Percentiles rank a stretch among this genome's conserved stretches.
Conservation (phyloP, 495 filamentous ascomycete species). For the Podospora sp. region DNA sequence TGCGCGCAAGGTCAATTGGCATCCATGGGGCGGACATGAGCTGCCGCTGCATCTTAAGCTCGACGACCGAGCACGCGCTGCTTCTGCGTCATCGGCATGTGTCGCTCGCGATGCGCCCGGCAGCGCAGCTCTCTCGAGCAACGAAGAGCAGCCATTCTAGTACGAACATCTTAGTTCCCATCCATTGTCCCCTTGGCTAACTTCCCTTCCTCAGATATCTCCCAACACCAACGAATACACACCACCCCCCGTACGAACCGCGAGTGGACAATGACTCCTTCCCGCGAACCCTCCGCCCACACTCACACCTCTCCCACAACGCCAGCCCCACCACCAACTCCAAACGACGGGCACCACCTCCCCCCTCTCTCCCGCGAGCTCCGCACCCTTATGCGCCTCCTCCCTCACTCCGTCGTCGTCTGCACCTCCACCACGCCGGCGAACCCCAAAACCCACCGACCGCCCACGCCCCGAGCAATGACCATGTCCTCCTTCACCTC, state of each 20-base stretch:
- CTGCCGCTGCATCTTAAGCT: conserved; percentile 30
- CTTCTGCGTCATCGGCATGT: not conserved
- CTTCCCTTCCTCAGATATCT: not conserved
- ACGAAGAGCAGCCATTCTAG: not conserved
- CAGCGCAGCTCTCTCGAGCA: not conserved
- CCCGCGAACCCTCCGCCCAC: conserved; percentile 1
- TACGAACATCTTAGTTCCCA: not conserved
- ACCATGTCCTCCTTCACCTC: conserved; percentile 85
- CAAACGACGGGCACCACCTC: conserved; percentile 20
- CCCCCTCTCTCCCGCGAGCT: conserved; percentile 43
- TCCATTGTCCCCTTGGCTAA: not conserved
- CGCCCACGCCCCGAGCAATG: conserved; percentile 57
- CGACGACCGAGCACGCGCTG: conserved; percentile 27
- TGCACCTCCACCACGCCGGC: conserved; percentile 55
- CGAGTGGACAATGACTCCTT: conserved; percentile 13
- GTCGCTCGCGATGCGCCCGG: conserved; percentile 10
- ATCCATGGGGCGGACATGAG: conserved; percentile 34
- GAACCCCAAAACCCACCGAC: conserved; percentile 30
- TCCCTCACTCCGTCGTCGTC: conserved; percentile 75
- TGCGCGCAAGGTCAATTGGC: conserved; percentile 10
- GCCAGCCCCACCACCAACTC: conserved; percentile 7
- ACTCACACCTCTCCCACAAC: conserved; percentile 3
- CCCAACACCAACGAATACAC: conserved; percentile 14
- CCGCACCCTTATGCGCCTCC: conserved; percentile 66
- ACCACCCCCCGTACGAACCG: conserved; percentile 8